Base-by-base conservation (phyloP, 495 filamentous ascomycete genomes). In the Pyronema omphalodes region DNA sequence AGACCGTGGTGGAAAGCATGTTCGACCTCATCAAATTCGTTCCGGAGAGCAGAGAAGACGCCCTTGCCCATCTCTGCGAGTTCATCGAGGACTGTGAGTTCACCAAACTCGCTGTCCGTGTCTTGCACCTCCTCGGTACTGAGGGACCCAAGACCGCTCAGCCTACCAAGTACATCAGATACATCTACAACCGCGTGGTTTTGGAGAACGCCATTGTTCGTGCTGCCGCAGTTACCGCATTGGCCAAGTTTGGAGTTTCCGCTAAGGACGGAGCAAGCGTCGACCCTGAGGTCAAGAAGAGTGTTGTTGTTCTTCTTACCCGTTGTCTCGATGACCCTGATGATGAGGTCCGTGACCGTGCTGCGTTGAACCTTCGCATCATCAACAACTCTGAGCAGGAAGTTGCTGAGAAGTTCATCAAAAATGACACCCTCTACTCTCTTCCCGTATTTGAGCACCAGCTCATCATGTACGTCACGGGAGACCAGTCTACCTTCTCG, bases 21-120 rank as follows among this genome's bases (percentile, higher is more conserved):
- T 96, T 96, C 61, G 91, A 99, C 67, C 73, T 99, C 43, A 99
- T 99, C 69, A 94, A 95, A 65, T 99, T 96, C 66, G 91, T 96
- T 5, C 91, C 93, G 3, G 91, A 94, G 40, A 93, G 86, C 60
- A 93, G 93, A 71, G 91, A 96, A 71, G 93, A 99, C 65, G 88
- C 93, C 17, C 79, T 99, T 37, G 86, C 88, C 11, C 91, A 95
- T 66, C 78, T 99, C 12, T 95, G 89, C 70, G 91, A 99, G 66
- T 99, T 99, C 68, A 96, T 99, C 58, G 91, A 99, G 68, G 91
- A 99, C 66, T 99, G 91, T 73, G 91, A 99, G 63, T 99, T 95
- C 68, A 95, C 91, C 14, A 99, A 99, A 70, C 76, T 99, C 51
- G 89, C 93, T 37, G 89, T 99, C 47, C 80, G 93, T 44, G 87